These are phyloP conservation scores for Malus hybrid DNA, from an alignment of 331 rosid species.

Conservation along the genomic window DNA sequence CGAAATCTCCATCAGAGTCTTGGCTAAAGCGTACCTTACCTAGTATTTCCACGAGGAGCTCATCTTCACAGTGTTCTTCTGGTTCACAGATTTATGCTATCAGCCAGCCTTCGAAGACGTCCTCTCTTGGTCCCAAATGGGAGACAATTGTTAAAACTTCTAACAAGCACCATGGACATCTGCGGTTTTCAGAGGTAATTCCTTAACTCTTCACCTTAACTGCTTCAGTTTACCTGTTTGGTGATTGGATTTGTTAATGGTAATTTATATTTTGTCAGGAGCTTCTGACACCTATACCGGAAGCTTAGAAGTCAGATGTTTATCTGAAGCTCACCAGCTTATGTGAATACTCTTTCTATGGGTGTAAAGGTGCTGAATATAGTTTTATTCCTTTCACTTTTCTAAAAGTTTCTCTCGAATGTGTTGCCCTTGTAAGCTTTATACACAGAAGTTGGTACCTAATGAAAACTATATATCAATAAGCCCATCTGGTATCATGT, in stretches of 20 bases:
- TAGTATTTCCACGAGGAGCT: conserved; percentile 41
- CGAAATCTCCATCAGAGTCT: conserved; percentile 90
- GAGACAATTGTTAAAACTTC: conserved; percentile 52
- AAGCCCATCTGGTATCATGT: conserved; percentile 14
- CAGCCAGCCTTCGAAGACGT: conserved; percentile 10
- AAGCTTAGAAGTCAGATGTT: conserved; percentile 34
- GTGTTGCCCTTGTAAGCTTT: conserved; percentile 6
- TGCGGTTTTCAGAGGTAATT: conserved; percentile 54
- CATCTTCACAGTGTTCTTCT: conserved; percentile 30
- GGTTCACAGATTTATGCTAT: conserved; percentile 17
- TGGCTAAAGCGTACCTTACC: conserved; percentile 83
- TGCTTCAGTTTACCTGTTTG: background rate
- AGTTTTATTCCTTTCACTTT: background rate
- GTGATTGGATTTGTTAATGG: background rate
- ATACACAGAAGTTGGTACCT: conserved; percentile 6
- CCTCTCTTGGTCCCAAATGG: conserved; percentile 32
- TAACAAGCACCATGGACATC: conserved; percentile 26
- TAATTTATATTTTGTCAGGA: conserved; percentile 39
- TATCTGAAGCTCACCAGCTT: conserved; percentile 6
- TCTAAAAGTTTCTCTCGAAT: background rate
- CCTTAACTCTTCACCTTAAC: background rate
- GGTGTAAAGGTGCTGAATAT: conserved; percentile 2
- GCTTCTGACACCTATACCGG: conserved; percentile 45
- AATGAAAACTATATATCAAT: conserved; percentile 27
- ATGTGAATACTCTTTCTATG: background rate